Evolutionary conservation across 148 eudicot species (phyloP), one percentile per base, ranked within the genome.

Genomic region (Tetragonia tetragonoides): DNA sequence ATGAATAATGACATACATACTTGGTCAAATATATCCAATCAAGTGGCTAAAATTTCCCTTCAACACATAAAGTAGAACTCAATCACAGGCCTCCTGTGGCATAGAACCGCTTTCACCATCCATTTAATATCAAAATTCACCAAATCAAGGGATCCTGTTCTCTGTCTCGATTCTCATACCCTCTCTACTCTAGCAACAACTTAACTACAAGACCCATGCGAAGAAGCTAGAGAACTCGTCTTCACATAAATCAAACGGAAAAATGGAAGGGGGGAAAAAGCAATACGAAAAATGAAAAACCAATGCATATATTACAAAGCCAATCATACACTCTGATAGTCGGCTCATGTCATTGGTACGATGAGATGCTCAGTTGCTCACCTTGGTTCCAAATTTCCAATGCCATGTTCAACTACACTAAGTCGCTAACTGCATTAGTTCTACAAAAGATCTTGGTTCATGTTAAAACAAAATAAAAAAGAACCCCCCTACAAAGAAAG

Each of bases 81-180:
- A 34, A 70, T 78, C 80, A 78, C 80, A 70, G 47, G 75, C 21
- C 75, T 70, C 80, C 75, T 61, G 75, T 18, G 39, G 11, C 28
- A 59, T 0, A 42, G 16, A 68, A 60, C 59, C 60, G 68, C 15
- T 69, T 60, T 78, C 34, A 57, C 51, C 80, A 42, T 44, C 66
- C 41, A 77, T 68, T 68, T 68, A 77, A 21, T 77, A 23, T 63
- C 54, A 37, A 38, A 18, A 3, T 54, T 67, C 74, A 24, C 20
- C 53, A 77, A 23, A 39, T 28, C 66, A 68, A 7, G 10, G n/a
- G 51, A 59, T 15, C 44, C 23, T 69, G 18, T 47, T 37, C n/a
- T 49, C 40, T 49, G 7, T 49, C 53, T 49, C 9, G 16, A 1
- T 23, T 38, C n/a, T 37, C 44, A 11, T 59, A 72, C 38, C 51